phyloP scores from a whole-genome alignment of 768 basidiomycete species.

The Lactarius tabidus region DNA sequence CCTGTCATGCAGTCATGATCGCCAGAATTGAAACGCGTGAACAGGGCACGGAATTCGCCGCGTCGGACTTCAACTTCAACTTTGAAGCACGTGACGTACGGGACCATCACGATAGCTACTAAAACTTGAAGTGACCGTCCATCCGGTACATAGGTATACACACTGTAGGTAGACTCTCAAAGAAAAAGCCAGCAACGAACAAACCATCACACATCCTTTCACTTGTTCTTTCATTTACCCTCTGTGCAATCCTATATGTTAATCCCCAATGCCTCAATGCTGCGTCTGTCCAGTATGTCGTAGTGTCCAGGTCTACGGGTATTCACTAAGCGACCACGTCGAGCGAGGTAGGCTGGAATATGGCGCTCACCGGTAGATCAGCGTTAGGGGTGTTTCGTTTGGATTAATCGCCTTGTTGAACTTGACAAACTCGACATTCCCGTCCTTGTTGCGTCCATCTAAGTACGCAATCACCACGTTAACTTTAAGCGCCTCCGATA shows the following conservation, averaged over 20 bases:
- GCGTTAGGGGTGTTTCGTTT: constrained; percentile 49
- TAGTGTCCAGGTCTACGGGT: constrained; percentile 76
- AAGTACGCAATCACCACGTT: constrained; percentile 78
- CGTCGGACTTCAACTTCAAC: too few relatives aligned
- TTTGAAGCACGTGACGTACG: too few relatives aligned
- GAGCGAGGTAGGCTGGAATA: not conserved
- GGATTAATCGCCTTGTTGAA: constrained; percentile 50
- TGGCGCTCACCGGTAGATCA: constrained; percentile 67
- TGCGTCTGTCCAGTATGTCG: constrained; percentile 55
- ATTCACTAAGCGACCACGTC: constrained; percentile 8
- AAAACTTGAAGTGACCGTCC: not conserved
- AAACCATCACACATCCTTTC: not conserved
- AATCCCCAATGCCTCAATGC: constrained; percentile 26
- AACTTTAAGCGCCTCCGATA: constrained; percentile 61
- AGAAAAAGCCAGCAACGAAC: not conserved
- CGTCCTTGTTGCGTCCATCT: constrained; percentile 52
- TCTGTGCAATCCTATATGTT: not conserved
- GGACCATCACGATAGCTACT: too few relatives aligned
- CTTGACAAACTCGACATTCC: constrained; percentile 61
- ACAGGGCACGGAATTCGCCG: too few relatives aligned
- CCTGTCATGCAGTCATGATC: too few relatives aligned
- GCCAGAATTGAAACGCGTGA: too few relatives aligned
- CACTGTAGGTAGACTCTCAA: not conserved
- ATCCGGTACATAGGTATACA: constrained; percentile 1
- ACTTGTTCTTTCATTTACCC: not conserved